These are phyloP conservation scores for Aureobasidium pullulans DNA, from an alignment of 2,329 filamentous ascomycete genomes.

Conservation along the genomic window DNA sequence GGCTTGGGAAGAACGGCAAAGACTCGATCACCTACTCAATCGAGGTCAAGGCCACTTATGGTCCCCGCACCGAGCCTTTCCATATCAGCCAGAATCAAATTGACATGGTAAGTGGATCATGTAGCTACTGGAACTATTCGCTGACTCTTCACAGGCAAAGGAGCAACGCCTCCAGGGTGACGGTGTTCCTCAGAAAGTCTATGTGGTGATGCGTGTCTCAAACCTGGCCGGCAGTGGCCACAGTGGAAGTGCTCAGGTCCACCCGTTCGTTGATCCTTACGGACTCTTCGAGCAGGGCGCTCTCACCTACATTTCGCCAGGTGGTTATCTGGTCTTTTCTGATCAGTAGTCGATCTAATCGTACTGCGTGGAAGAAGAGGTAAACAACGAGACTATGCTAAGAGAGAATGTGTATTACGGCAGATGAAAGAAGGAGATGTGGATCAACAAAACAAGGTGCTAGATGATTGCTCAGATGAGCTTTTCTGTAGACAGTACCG, in stretches of 20 bases:
- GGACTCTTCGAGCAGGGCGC: not conserved
- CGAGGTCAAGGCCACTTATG: slow-evolving; percentile 17
- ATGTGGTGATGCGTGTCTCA: slow-evolving; percentile 2
- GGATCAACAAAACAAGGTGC: too few species aligned
- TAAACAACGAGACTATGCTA: too few species aligned
- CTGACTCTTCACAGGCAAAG: not conserved
- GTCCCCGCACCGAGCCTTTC: slow-evolving; percentile 13
- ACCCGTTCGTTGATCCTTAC: slow-evolving; percentile 3
- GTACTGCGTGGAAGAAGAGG: too few species aligned
- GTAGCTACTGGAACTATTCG: not conserved
- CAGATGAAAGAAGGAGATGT: too few species aligned
- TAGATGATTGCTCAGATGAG: too few species aligned
- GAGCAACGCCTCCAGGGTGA: not conserved
- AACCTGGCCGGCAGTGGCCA: not conserved
- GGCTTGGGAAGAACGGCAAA: not conserved
- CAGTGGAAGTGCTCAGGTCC: not conserved
- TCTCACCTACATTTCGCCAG: not conserved
- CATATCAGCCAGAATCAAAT: slow-evolving; percentile 16
- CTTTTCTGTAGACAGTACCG: too few species aligned
- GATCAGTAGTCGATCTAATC: not conserved
- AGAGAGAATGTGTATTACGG: too few species aligned
- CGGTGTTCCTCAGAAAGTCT: not conserved
- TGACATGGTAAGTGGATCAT: slow-evolving; percentile 7
- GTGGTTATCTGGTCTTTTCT: slow-evolving; percentile 7
- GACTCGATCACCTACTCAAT: slow-evolving; percentile 16